These are phyloP conservation scores for Trifolium repens DNA, from an alignment of 306 rosid species.

Conservation along the genomic window DNA sequence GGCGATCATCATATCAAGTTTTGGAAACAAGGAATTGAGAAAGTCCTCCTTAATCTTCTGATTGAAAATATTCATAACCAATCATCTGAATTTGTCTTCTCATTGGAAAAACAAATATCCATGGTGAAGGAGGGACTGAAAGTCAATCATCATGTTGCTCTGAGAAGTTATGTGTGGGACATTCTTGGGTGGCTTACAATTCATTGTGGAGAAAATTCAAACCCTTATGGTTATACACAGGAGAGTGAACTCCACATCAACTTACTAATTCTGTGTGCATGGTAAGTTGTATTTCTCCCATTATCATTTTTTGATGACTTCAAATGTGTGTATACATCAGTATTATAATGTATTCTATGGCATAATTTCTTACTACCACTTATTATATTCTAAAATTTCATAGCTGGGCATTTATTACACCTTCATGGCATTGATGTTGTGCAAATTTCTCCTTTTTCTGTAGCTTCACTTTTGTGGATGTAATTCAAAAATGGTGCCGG, in stretches of 20 bases:
- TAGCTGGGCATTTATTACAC: slow-evolving; percentile 20
- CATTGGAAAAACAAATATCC: slow-evolving; percentile 68
- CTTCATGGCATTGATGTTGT: slow-evolving; percentile 31
- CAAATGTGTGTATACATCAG: slow-evolving; percentile 5
- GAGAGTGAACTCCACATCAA: slow-evolving; percentile 54
- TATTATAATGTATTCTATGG: slow-evolving; percentile 12
- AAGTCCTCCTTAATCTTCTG: slow-evolving; percentile 74
- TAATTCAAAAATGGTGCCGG: slow-evolving; percentile 58
- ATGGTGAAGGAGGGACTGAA: slow-evolving; percentile 55
- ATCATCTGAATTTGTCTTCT: slow-evolving; percentile 42
- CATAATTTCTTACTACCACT: slow-evolving; percentile 30
- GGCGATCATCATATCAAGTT: slow-evolving; percentile 78
- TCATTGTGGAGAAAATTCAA: slow-evolving; percentile 66
- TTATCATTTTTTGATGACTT: slow-evolving; percentile 33
- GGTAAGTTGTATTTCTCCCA: slow-evolving; percentile 56
- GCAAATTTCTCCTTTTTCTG: slow-evolving; percentile 31
- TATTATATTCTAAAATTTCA: slow-evolving; percentile 35
- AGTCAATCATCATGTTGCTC: slow-evolving; percentile 51
- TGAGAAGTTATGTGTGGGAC: slow-evolving; percentile 77
- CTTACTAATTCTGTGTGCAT: slow-evolving; percentile 68
- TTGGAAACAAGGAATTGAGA: slow-evolving; percentile 77
- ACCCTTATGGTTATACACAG: slow-evolving; percentile 37
- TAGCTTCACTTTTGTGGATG: slow-evolving; percentile 67
- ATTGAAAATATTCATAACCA: slow-evolving; percentile 55
- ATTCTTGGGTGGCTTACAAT: slow-evolving; percentile 84